Percentiles rank a stretch among this genome's conserved stretches.
Conservation (phyloP, 2,329 filamentous ascomycete species). For the Xylaria sp. region DNA sequence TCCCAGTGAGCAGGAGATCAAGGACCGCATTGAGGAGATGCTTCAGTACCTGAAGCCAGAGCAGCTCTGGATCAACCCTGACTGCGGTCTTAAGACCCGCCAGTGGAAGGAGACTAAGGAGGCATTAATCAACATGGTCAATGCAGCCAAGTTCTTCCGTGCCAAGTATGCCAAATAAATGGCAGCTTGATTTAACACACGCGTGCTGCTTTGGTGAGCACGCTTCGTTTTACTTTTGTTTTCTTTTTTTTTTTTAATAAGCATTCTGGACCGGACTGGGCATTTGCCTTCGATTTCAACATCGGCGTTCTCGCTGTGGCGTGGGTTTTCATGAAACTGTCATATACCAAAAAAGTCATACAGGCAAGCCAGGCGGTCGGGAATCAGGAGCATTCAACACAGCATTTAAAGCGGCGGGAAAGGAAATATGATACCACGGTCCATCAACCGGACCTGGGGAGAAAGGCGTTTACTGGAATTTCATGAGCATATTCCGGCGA, state of each 20-base stretch:
- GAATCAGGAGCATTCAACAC: constrained; percentile 53
- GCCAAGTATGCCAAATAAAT: constrained; percentile 80
- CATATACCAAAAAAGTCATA: constrained; percentile 51
- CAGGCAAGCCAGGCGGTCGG: constrained; percentile 48
- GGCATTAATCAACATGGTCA: constrained; percentile 95
- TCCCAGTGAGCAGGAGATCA: constrained; percentile 97
- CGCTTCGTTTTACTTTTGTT: constrained; percentile 45
- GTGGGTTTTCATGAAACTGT: constrained; percentile 46
- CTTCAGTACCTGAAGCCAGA: constrained; percentile 95
- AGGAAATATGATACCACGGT: constrained; percentile 51
- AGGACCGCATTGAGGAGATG: constrained; percentile 98
- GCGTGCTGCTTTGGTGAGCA: constrained; percentile 39
- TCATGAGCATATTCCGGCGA: constrained; percentile 45
- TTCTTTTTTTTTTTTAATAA: constrained; percentile 45
- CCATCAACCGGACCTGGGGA: constrained; percentile 52
- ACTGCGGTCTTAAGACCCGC: constrained; percentile 99
- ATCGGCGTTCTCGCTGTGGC: constrained; percentile 62
- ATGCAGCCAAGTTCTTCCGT: constrained; percentile 97
- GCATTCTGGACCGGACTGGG: constrained; percentile 48
- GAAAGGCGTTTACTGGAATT: constrained; percentile 51
- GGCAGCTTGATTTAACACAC: constrained; percentile 33
- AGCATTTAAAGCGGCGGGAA: constrained; percentile 50
- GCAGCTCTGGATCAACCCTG: constrained; percentile 99
- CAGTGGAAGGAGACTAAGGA: constrained; percentile 99
- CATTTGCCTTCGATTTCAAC: constrained; percentile 66